Conservation (phyloP, 345 rosid genomes). For the Arabis hirsuta region DNA sequence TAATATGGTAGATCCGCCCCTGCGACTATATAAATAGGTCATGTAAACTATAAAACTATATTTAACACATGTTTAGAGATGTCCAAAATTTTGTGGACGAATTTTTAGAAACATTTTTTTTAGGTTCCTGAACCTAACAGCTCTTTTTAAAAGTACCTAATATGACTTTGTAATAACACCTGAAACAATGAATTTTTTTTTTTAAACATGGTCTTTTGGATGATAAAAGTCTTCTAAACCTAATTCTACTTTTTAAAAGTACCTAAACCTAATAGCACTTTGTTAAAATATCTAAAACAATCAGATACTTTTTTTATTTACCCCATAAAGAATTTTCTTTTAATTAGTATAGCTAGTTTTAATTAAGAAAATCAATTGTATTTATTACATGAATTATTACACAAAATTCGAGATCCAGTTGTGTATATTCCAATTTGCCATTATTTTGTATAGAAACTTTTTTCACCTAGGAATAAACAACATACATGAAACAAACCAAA, state of each 20-base stretch:
- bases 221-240: constrained; percentile 6
- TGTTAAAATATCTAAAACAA: neutral
- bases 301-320: neutral
- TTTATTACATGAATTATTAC: too few species aligned
- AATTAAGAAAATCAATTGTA: too few species aligned
- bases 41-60: too few species aligned
- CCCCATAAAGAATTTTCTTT: too few species aligned
- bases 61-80: neutral
- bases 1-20: too few species aligned
- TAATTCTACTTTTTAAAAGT: neutral
- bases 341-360: too few species aligned
- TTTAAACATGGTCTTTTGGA: neutral
- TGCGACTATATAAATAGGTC: too few species aligned
- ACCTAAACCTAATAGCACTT: constrained; percentile 14
- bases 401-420: too few species aligned
- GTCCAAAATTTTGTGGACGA: neutral
- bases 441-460: too few species aligned
- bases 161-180: neutral
- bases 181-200: neutral
- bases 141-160: constrained; percentile 24
- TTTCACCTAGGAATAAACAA: too few species aligned
- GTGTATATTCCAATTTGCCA: too few species aligned
- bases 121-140: constrained; percentile 9
- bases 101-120: neutral
- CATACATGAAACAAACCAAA: too few species aligned